Base-by-base conservation (phyloP, 2,329 filamentous ascomycete species). In the Sclerotinia nivalis region DNA sequence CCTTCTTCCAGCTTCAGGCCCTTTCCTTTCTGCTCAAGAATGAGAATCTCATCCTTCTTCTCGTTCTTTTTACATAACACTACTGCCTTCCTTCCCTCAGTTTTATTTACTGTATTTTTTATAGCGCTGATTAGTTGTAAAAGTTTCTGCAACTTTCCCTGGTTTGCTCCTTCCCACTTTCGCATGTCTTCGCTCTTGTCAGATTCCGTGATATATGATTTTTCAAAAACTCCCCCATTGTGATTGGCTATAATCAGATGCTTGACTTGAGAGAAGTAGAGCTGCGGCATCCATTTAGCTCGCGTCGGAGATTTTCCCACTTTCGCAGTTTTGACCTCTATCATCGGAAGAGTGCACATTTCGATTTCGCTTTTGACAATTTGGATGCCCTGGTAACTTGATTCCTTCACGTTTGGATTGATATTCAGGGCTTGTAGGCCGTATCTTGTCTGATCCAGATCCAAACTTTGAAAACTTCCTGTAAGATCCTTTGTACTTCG, bases 261-360 rank as follows among this genome's bases (percentile, higher is more conserved):
- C 15, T 71, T 71, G 10, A 74, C 76, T 34, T 74, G 71, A 2
- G 73, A 73, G 65, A 77, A 73, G 71, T 74, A 77, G 12, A 75
- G 72, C 34, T 77, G 75, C 15, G 75, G 75, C 34, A 69, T 72
- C 40, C 49, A 65, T n/a, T 25, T 40, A 55, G 56, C 40, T 28
- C 34, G 66, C 55, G 15, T 69, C 22, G 25, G 70, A 22, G 5
- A 64, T 58, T 18, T 58, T 25, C 28, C 56, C 40, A 20, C 10
- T 45, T 2, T 55, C 34, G 40, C 68, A 31, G 73, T 73, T 66
- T 77, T 77, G 12, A 76, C 69, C 70, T 78, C 76, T 12, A 71
- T 50, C 4, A 73, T 73, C 4, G 69, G 60, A 2, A 59, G 66
- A 18, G 68, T 67, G 28, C 71, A 59, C 45, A 75, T 72, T 3